Evolutionary conservation across 2,329 filamentous ascomycete species (phyloP).

Genomic region (Aspergillus fumigatiaffinis): DNA sequence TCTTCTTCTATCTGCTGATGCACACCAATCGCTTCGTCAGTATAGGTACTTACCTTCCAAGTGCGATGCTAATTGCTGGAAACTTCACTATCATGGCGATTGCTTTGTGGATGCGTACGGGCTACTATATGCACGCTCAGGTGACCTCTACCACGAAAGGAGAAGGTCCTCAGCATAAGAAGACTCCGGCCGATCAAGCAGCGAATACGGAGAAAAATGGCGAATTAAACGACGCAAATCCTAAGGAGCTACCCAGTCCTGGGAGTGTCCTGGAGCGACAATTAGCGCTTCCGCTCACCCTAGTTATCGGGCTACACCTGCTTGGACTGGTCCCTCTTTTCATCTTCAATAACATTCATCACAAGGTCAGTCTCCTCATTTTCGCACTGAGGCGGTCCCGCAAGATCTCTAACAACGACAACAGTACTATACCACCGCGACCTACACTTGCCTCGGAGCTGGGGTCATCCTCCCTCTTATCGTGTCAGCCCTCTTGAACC

Average conservation of each 20-base stretch:
- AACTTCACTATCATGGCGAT: constrained; percentile 97
- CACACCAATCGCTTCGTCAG: constrained; percentile 90
- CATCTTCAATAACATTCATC: constrained; percentile 72
- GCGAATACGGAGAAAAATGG: constrained; percentile 10
- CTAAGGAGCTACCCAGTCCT: constrained; percentile 11
- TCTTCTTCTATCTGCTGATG: constrained; percentile 98
- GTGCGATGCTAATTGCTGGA: constrained; percentile 92
- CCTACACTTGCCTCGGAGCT: constrained; percentile 53
- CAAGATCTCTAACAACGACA: constrained; percentile 12
- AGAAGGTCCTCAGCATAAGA: constrained; percentile 31
- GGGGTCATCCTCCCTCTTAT: constrained; percentile 56
- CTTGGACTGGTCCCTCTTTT: constrained; percentile 77
- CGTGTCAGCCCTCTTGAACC: constrained; percentile 54
- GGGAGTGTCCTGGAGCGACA: constrained; percentile 36
- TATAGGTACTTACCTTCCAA: constrained; percentile 94
- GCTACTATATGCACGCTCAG: constrained; percentile 44
- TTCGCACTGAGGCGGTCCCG: neutral
- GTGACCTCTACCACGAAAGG: constrained; percentile 12
- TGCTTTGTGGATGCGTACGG: constrained; percentile 87
- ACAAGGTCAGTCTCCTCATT: constrained; percentile 51
- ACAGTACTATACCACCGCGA: constrained; percentile 59
- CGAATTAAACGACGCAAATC: constrained; percentile 13
- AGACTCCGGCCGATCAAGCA: constrained; percentile 15
- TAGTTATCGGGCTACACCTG: constrained; percentile 71
- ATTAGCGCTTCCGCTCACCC: constrained; percentile 55